Base-by-base conservation (phyloP, 306 rosid species). In the Coriaria nepalensis region DNA sequence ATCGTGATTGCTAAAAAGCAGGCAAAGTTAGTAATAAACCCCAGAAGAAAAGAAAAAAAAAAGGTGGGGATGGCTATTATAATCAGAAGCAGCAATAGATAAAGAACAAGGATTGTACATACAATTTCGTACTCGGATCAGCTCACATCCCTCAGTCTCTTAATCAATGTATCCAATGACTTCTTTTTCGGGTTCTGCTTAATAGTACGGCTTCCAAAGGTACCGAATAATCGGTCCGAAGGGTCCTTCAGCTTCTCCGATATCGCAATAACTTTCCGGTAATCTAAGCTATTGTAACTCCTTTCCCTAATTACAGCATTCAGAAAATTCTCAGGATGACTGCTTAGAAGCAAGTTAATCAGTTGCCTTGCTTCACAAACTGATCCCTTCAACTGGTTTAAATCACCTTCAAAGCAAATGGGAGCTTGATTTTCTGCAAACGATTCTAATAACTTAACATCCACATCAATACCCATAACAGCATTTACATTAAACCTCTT, bases 181-280 rank as follows among this genome's bases (percentile, higher is more conserved):
- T 92, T 92, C 92, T 72, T 85, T 69, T 85, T 85, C 0, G 98
- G 95, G 61, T 85, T 92, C 75, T 82, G 98, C 73, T 83, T 81
- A 47, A 76, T 55, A 42, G 79, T 93, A 45, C 98, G 78, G 66
- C 79, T 77, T 33, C 98, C 87, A 41, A 92, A 92, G 57, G 87
- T 92, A 55, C 96, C 96, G 47, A 92, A 92, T 40, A 82, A 76
- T 63, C 98, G 72, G 33, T 90, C 98, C 0, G 98, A 82, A 62
- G 92, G 72, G 70, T 92, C 98, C 71, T 69, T 82, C 63, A 92
- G 68, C 61, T 92, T 85, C 55, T 92, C 96, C 45, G 96, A 82
- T 71, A 92, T 68, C 14, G 70, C 50, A 55, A 82, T 61, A 32
- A 92, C 87, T 79, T 77, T 92, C 80, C 78, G 71, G 81, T 77